A percentile compares a stretch with the other conserved stretches of the same genome.
Evolutionary conservation across 805 yeast genomes (phyloP).

Genomic region (Candida endomychidarum): DNA sequence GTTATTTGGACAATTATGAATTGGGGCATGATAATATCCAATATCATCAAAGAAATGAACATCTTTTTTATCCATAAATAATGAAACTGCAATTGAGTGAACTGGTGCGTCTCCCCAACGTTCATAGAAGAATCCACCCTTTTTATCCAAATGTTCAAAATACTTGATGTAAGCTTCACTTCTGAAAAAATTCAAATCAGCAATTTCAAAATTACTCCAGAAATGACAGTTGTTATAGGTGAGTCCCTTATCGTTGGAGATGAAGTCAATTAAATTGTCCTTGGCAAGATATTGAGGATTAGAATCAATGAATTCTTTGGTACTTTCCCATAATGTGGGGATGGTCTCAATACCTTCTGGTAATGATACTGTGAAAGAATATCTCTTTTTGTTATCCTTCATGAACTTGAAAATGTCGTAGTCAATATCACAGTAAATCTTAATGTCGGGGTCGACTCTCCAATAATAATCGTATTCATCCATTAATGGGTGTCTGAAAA

Average conservation of each 20-base stretch:
- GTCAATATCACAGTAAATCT: constrained; percentile 77
- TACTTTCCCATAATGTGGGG: constrained; percentile 77
- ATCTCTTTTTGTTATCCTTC: constrained; percentile 72
- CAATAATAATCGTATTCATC: constrained; percentile 85
- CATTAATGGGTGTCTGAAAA: constrained; percentile 73
- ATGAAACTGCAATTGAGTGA: constrained; percentile 81
- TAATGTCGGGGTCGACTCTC: constrained; percentile 89
- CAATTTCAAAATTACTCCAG: constrained; percentile 90
- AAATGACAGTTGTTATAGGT: constrained; percentile 81
- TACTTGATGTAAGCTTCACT: constrained; percentile 67
- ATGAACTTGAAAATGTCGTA: constrained; percentile 84
- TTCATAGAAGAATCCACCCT: constrained; percentile 94
- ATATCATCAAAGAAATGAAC: constrained; percentile 80
- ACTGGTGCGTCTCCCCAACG: constrained; percentile 96
- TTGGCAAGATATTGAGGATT: constrained; percentile 61
- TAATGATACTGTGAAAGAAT: constrained; percentile 83
- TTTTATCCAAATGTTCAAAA: constrained; percentile 69
- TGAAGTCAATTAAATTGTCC: constrained; percentile 66
- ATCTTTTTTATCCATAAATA: constrained; percentile 67
- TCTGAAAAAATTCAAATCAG: constrained; percentile 71
- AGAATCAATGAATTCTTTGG: constrained; percentile 61
- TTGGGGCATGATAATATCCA: constrained; percentile 83
- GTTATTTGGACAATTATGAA: constrained; percentile 76
- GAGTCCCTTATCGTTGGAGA: constrained; percentile 65
- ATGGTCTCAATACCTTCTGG: constrained; percentile 83